Evolutionary conservation across 1,284 basidiomycete species (phyloP).

Genomic region (Apiotrichum siamense): DNA sequence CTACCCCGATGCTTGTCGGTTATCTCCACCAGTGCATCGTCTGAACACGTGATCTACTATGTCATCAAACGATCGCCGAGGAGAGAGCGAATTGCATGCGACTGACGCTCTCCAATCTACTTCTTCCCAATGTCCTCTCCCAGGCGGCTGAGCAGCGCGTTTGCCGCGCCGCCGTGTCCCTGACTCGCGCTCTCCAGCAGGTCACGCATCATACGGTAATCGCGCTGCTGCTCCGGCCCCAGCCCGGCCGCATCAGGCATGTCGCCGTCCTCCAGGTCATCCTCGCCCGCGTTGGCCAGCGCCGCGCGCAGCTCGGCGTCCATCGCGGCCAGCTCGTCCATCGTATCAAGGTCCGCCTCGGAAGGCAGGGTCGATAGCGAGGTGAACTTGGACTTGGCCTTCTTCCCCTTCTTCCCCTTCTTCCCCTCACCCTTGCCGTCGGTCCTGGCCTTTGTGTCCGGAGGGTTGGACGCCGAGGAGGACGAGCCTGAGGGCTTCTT

Average conservation of each 20-base stretch:
- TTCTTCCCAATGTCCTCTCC: background rate
- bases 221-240: slow-evolving; percentile 55
- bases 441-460: background rate
- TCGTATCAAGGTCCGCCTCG: slow-evolving; percentile 50
- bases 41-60: background rate
- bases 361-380: slow-evolving; percentile 31
- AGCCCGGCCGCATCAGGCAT: slow-evolving; percentile 46
- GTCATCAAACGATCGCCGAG: no score
- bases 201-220: slow-evolving; percentile 88
- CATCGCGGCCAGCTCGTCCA: slow-evolving; percentile 69
- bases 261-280: slow-evolving; percentile 50
- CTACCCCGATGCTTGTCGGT: background rate
- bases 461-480: background rate
- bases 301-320: slow-evolving; percentile 70
- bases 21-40: no score
- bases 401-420: slow-evolving; percentile 1
- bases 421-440: no score
- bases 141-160: slow-evolving; percentile 75
- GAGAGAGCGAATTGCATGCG: no score
- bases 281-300: slow-evolving; percentile 53
- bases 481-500: background rate
- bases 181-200: slow-evolving; percentile 91
- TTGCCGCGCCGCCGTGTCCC: slow-evolving; percentile 77
- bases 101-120: background rate
- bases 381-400: slow-evolving; percentile 4